Percentiles rank a stretch among this genome's conserved stretches.
Conservation (phyloP, 441 rosid genomes). For the Manihot esculenta region DNA sequence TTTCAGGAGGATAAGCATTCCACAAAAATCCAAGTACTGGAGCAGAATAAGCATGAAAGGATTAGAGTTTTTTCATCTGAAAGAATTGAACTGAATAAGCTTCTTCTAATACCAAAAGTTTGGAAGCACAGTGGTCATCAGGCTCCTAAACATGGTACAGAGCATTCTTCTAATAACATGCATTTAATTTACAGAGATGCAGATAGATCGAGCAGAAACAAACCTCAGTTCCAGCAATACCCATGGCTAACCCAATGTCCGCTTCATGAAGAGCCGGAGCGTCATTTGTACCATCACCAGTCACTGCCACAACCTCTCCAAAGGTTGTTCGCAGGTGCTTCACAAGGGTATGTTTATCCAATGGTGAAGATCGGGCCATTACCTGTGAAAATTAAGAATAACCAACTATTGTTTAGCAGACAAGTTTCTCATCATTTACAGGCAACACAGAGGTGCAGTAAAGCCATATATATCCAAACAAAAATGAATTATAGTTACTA, state of each 20-base stretch:
- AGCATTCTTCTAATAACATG: neutral
- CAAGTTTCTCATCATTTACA: neutral
- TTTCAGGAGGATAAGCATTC: neutral
- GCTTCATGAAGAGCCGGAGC: slow-evolving; percentile 62
- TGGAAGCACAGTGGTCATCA: neutral
- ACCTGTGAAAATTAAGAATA: slow-evolving; percentile 34
- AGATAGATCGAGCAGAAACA: slow-evolving; percentile 6
- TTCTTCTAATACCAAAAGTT: neutral
- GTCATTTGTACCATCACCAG: slow-evolving; percentile 63
- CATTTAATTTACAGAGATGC: neutral
- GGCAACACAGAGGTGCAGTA: neutral
- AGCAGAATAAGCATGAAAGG: neutral
- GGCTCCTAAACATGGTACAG: neutral
- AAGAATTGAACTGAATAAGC: neutral
- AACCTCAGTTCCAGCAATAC: slow-evolving; percentile 61
- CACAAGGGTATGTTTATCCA: slow-evolving; percentile 56
- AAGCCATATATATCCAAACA: neutral
- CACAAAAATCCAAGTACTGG: neutral
- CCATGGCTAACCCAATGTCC: slow-evolving; percentile 64
- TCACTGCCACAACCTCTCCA: slow-evolving; percentile 57
- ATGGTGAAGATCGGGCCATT: slow-evolving; percentile 56
- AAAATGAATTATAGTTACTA: neutral
- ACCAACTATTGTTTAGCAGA: neutral
- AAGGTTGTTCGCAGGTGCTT: slow-evolving; percentile 44
- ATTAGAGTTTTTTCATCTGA: slow-evolving; percentile 1